phyloP scores from a whole-genome alignment of 1,284 basidiomycete genomes.

The Stereum hirsutum region DNA sequence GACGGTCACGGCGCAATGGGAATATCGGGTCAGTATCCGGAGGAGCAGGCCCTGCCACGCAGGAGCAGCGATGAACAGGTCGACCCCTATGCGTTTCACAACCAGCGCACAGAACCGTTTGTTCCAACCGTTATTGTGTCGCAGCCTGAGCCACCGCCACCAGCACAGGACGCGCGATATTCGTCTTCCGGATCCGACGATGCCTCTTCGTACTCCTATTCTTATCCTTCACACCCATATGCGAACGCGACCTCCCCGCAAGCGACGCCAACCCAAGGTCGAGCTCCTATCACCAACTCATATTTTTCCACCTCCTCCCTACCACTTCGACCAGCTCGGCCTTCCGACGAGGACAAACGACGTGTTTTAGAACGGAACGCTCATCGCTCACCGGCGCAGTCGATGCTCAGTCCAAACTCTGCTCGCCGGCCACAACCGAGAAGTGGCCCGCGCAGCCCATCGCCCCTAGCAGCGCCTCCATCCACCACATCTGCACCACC shows the following conservation, averaged over 20 bases:
- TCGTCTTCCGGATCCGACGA: no score
- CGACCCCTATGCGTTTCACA: conserved; percentile 7
- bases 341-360: conserved; percentile 45
- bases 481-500: background rate
- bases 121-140: conserved; percentile 19
- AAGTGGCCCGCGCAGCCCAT: conserved; percentile 3
- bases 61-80: background rate
- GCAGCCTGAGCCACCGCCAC: conserved; percentile 29
- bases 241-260: conserved; percentile 15
- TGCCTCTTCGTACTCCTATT: conserved; percentile 6
- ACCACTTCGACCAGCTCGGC: conserved; percentile 37
- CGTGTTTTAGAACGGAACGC: conserved; percentile 53
- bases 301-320: no score
- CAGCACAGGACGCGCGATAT: background rate
- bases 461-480: conserved; percentile 5
- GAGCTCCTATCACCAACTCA: no score
- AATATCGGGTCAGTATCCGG: background rate
- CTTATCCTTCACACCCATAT: conserved; percentile 1
- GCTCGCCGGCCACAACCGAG: conserved; percentile 2
- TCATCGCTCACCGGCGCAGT: conserved; percentile 16
- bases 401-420: conserved; percentile 3
- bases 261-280: conserved; percentile 30
- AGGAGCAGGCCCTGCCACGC: background rate
- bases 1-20: background rate
- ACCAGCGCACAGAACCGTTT: conserved; percentile 20